These are phyloP conservation scores for Tolypocladium inflatum DNA, from an alignment of 2,329 filamentous ascomycete species.

Conservation along the genomic window DNA sequence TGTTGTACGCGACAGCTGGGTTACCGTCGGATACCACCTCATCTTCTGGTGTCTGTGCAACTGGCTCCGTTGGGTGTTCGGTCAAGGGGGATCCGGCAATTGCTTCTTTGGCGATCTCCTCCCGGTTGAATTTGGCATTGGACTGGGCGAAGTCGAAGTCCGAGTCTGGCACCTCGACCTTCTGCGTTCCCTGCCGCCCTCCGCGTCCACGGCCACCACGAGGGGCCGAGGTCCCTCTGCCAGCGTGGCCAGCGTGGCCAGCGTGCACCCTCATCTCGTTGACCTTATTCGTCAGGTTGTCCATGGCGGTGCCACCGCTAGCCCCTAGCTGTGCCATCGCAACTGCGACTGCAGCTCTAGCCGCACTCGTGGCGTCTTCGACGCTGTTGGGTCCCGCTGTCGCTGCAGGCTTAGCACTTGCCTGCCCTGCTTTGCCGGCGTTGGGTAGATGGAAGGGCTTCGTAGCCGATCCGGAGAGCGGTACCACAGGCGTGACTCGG, in stretches of 20 bases:
- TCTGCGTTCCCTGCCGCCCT: constrained; percentile 39
- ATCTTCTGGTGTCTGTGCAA: constrained; percentile 28
- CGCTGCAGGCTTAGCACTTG: constrained; percentile 26
- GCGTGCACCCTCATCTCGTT: constrained; percentile 67
- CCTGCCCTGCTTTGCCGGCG: constrained; percentile 13
- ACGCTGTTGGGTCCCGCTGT: constrained; percentile 30
- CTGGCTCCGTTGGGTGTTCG: constrained; percentile 35
- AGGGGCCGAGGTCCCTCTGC: constrained; percentile 36
- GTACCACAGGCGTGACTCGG: constrained; percentile 57
- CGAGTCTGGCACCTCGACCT: constrained; percentile 79
- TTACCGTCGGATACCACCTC: constrained; percentile 24
- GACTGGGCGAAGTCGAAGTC: constrained; percentile 80
- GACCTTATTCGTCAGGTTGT: constrained; percentile 66
- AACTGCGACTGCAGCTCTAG: constrained; percentile 67
- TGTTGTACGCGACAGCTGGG: constrained; percentile 64
- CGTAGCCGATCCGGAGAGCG: constrained; percentile 40
- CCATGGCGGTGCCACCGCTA: constrained; percentile 41
- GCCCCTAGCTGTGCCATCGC: constrained; percentile 64
- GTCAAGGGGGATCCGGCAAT: constrained; percentile 64
- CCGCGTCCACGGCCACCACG: constrained; percentile 41
- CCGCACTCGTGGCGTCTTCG: constrained; percentile 62
- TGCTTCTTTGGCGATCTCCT: constrained; percentile 70
- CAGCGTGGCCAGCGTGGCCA: constrained; percentile 34
- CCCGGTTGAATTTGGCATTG: constrained; percentile 39
- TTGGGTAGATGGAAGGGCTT: constrained; percentile 28